Conservation (phyloP, 352 stramenopile genomes). For the Saprolegnia parasitica region DNA sequence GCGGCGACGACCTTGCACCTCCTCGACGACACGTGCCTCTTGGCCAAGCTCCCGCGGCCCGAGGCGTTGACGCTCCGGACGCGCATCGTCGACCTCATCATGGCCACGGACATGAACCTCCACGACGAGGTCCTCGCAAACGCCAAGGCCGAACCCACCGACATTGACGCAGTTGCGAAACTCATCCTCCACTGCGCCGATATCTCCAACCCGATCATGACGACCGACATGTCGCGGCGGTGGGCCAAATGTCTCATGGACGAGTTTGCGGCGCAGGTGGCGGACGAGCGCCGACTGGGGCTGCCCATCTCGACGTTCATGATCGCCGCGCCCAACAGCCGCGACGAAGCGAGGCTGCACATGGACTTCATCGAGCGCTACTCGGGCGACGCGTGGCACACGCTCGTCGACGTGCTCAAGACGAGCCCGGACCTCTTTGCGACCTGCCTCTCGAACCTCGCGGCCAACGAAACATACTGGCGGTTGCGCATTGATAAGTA, state of each 20-base stretch:
- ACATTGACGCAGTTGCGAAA: constrained; percentile 10
- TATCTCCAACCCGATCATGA: constrained; percentile 28
- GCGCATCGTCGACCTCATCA: constrained; percentile 14
- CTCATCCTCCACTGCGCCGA: constrained; percentile 28
- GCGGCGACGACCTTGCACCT: constrained; percentile 4
- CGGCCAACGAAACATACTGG: constrained; percentile 10
- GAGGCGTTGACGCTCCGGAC: background rate
- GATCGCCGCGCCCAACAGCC: constrained; percentile 18
- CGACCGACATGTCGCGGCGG: constrained; percentile 14
- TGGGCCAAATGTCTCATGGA: constrained; percentile 16
- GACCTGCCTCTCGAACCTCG: background rate
- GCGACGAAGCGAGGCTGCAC: constrained; percentile 22
- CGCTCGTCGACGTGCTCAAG: background rate
- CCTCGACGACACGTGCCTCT: background rate
- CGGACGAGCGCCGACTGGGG: background rate
- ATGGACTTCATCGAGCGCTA: constrained; percentile 25
- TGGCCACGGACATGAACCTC: constrained; percentile 26
- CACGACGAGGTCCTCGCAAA: constrained; percentile 3
- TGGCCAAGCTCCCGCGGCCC: background rate
- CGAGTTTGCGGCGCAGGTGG: constrained; percentile 22
- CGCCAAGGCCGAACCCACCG: background rate
- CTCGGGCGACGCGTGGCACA: constrained; percentile 1
- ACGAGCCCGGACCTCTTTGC: background rate
- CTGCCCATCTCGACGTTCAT: constrained; percentile 24
- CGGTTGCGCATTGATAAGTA: background rate